Base-by-base conservation (phyloP, 2,329 filamentous ascomycete species). In the Botrytis cinerea region DNA sequence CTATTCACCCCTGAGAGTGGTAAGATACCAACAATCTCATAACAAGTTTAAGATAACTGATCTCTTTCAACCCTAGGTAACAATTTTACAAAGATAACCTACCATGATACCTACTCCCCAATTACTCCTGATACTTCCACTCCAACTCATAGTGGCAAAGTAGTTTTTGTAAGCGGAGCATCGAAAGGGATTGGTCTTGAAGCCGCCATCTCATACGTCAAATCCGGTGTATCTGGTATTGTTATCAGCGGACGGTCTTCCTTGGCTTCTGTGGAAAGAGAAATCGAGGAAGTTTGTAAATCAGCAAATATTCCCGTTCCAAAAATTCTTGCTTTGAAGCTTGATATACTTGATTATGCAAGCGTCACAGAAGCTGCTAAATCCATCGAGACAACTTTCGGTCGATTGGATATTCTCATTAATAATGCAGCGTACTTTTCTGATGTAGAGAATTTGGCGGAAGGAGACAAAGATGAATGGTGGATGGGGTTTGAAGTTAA, bases 81-180 rank as follows among this genome's bases (percentile, higher is more conserved):
- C 43, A 40, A 40, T 6, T 61, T 40, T 1, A 61, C 59, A 22
- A 61, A 40, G 7, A 79, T 76, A 10, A 75, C 72, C 1, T 78
- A 16, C 48, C 4, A 40, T 57, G 48, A 59, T 28, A 69, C 66
- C 48, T 69, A 69, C 48, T 22, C 46, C 5, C 8, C n/a, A 46
- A 69, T 69, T 5, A 32, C 14, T 25, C 32, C 66, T 20, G 12
- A 12, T 16, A 35, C 18, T 14, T 57, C 18, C 64, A 18, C 22
- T 9, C 14, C 35, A 28, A n/a, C 28, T 20, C 35, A 54, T 20
- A 57, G 18, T 20, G 45, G 46, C 45, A 69, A 69, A 69, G 66
- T 69, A 35, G 45, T 69, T 20, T 28, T 57, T 20, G n/a, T 69
- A 28, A 54, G 22, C 12, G 45, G 45, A 25, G 46, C 46, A 45